phyloP scores from a whole-genome alignment of 352 stramenopile genomes.

The Globisporangium polare region DNA sequence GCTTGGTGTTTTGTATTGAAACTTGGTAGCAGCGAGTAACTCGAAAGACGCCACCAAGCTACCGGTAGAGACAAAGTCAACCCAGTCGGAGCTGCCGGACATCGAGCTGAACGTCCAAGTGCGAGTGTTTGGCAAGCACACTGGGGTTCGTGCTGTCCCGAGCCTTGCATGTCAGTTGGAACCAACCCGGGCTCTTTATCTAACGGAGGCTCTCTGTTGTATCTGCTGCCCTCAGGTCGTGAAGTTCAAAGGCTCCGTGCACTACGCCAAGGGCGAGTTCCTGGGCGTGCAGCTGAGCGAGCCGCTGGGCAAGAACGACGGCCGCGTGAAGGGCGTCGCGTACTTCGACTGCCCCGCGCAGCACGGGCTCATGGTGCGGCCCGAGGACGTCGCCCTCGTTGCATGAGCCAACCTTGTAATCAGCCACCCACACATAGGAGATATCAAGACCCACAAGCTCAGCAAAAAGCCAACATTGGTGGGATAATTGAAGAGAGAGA shows the following conservation, averaged over 20 bases:
- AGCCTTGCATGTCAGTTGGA: background rate
- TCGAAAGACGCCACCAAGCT: conserved; percentile 1
- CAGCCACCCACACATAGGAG: background rate
- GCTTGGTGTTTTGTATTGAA: background rate
- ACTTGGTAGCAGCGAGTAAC: background rate
- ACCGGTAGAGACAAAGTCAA: background rate
- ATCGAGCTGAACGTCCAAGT: conserved; percentile 30
- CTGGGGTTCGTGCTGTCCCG: conserved; percentile 26
- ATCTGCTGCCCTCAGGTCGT: conserved; percentile 28
- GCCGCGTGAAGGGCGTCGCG: conserved; percentile 52
- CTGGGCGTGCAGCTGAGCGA: conserved; percentile 57
- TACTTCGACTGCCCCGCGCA: conserved; percentile 60
- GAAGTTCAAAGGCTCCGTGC: conserved; percentile 56
- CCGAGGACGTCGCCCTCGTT: conserved; percentile 28
- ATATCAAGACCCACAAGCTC: background rate
- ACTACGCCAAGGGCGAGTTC: conserved; percentile 74
- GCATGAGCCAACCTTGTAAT: background rate
- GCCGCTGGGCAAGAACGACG: conserved; percentile 68
- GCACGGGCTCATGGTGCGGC: conserved; percentile 70
- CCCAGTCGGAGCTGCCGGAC: background rate
- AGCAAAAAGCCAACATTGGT: background rate
- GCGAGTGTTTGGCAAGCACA: conserved; percentile 31
- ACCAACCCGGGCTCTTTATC: background rate
- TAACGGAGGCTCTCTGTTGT: background rate
- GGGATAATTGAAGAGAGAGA: background rate